These are phyloP conservation scores for Aphanomyces euteiches DNA, from an alignment of 352 stramenopile genomes.

Conservation along the genomic window DNA sequence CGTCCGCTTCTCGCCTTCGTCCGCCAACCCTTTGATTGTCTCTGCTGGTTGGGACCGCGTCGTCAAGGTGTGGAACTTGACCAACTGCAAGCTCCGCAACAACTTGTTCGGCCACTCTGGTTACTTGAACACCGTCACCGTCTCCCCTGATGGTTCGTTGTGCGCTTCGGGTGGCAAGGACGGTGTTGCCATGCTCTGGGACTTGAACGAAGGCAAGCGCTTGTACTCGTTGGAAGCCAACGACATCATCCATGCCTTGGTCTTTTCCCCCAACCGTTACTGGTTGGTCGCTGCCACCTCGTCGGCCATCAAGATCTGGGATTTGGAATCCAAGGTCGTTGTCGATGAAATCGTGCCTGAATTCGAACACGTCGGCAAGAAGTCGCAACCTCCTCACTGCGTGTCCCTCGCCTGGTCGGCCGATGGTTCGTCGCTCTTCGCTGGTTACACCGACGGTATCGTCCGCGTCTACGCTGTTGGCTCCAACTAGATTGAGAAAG, in stretches of 20 bases:
- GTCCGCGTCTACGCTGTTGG: constrained; percentile 94
- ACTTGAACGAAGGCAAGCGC: constrained; percentile 99
- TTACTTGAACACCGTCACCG: constrained; percentile 99
- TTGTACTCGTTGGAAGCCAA: constrained; percentile 98
- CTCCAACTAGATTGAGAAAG: constrained; percentile 56
- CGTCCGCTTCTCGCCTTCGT: constrained; percentile 97
- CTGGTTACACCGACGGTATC: constrained; percentile 98
- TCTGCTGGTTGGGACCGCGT: constrained; percentile 99
- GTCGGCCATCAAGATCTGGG: constrained; percentile 99
- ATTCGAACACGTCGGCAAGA: constrained; percentile 90
- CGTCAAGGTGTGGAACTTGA: constrained; percentile 99
- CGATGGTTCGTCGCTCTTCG: constrained; percentile 98
- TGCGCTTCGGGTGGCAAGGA: constrained; percentile 99
- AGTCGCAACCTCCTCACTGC: constrained; percentile 93
- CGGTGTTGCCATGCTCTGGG: constrained; percentile 99
- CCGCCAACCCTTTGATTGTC: constrained; percentile 96
- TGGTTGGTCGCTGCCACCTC: constrained; percentile 99
- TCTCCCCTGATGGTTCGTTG: constrained; percentile 98
- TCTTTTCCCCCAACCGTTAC: constrained; percentile 99
- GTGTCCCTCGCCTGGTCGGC: constrained; percentile 98
- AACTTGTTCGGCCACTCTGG: constrained; percentile 98
- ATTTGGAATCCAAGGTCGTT: constrained; percentile 99
- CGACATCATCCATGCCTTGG: constrained; percentile 95
- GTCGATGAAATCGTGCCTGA: constrained; percentile 96
- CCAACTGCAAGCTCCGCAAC: constrained; percentile 99